A percentile compares a stretch with the other conserved stretches of the same genome.
These are phyloP conservation scores for Lepidium africanum DNA, from an alignment of 345 rosid genomes.

Conservation along the genomic window DNA sequence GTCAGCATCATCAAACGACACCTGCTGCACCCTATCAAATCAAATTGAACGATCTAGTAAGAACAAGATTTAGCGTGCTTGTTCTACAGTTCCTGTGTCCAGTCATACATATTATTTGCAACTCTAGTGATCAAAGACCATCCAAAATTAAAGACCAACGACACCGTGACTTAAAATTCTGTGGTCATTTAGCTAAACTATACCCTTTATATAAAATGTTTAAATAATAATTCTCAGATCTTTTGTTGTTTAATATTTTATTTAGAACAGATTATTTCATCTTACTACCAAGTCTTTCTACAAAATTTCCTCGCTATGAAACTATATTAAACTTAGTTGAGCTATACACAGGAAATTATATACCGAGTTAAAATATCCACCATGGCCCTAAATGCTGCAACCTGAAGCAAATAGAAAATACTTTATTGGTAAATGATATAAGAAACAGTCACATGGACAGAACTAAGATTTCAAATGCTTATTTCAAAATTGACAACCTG, in stretches of 20 bases:
- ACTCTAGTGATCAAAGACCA: conserved; percentile 3
- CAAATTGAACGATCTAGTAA: conserved; percentile 16
- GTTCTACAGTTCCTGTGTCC: background rate
- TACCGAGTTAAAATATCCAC: conserved; percentile 96
- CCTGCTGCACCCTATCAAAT: conserved; percentile 89
- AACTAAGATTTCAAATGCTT: background rate
- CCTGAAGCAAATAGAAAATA: conserved; percentile 49
- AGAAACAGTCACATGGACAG: conserved; percentile 7
- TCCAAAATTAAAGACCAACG: conserved; percentile 8
- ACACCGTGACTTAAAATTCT: background rate
- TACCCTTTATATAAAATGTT: background rate
- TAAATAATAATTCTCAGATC: background rate
- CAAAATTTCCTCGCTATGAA: background rate
- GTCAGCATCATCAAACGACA: conserved; percentile 93
- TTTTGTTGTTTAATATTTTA: background rate
- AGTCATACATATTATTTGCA: conserved; percentile 13
- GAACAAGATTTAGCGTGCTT: background rate
- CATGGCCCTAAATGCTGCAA: conserved; percentile 99
- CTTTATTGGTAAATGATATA: conserved; percentile 9
- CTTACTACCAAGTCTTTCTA: background rate
- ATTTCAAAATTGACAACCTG: conserved; percentile 47
- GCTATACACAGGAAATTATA: conserved; percentile 7
- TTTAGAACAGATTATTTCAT: background rate
- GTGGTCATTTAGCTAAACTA: background rate
- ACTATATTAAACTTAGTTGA: background rate